A percentile compares a stretch with the other conserved stretches of the same genome.
Conservation (phyloP, 1,284 basidiomycete species). For the Amylostereum areolatum region DNA sequence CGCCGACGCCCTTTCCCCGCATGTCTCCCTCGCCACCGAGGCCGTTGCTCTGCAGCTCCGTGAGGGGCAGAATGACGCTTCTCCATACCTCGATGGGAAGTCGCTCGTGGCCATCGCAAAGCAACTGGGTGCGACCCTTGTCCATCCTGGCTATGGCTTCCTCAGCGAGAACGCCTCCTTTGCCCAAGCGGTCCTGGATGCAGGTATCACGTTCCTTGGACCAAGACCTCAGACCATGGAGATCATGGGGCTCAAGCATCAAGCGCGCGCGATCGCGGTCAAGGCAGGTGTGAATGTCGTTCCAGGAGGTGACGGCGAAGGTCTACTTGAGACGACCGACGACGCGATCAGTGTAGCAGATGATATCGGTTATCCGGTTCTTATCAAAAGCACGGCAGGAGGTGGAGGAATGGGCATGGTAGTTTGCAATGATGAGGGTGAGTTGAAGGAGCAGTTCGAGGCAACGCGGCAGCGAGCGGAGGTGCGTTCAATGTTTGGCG, state of each 20-base stretch:
- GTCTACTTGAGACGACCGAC: slow-evolving; percentile 34
- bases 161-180: slow-evolving; percentile 62
- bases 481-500: slow-evolving; percentile 23
- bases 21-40: slow-evolving; percentile 48
- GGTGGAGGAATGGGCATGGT: slow-evolving; percentile 71
- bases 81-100: slow-evolving; percentile 36
- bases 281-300: slow-evolving; percentile 48
- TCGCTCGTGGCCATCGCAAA: slow-evolving; percentile 40
- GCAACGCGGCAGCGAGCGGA: slow-evolving; percentile 37
- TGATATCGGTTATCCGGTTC: slow-evolving; percentile 52
- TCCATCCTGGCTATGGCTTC: slow-evolving; percentile 68
- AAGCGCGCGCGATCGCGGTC: slow-evolving; percentile 45
- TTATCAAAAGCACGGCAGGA: slow-evolving; percentile 67
- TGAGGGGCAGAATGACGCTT: slow-evolving; percentile 14
- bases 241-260: slow-evolving; percentile 60
- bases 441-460: slow-evolving; percentile 33
- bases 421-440: slow-evolving; percentile 41
- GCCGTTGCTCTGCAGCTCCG: slow-evolving; percentile 30
- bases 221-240: slow-evolving; percentile 48
- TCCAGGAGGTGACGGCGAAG: slow-evolving; percentile 36
- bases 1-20: slow-evolving; percentile 47
- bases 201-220: slow-evolving; percentile 56
- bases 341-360: slow-evolving; percentile 38
- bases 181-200: slow-evolving; percentile 39
- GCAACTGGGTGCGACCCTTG: slow-evolving; percentile 41